Evolutionary conservation across 768 basidiomycete species (phyloP), one percentile per base, ranked within the genome.

Genomic region (Steccherinum ochraceum): DNA sequence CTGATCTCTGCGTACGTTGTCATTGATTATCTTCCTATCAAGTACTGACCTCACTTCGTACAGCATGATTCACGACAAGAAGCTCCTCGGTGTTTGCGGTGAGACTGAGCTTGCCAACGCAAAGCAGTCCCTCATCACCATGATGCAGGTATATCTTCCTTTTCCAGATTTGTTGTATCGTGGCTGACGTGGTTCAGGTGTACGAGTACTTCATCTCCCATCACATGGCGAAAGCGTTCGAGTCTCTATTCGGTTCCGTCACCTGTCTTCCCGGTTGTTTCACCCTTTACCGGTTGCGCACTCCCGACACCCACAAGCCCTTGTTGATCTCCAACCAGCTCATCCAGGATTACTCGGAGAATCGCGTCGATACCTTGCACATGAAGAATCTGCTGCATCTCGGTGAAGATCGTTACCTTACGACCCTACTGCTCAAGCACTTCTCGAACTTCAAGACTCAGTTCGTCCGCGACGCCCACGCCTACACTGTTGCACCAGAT

Each of bases 161-260:
- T 48, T 19, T 24, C 3, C 19, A 10, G 40, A 40, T 25, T 51
- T 25, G 16, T 13, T 11, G 40, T 18, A 24, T 11, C 7, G 23
- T 26, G 39, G 56, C 5, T 43, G 40, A 35, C 45, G 18, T 48
- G n/a, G 16, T 30, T 12, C 52, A 89, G 84, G 95, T 97, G 25
- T 98, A 97, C 74, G 95, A 97, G 64, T 97, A 98, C 77, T 99
- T 92, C 73, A 93, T 99, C 60, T 97, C 93, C 0, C 96, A 99
- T 71, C 93, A 98, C 69, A 84, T 99, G 77, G 92, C 96, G 46
- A 99, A 99, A 68, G 92, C 95, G 1, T 98, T 99, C 69, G 96
- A 98, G 70, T 84, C 81, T 59, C 76, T 98, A 10, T 99, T 99
- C 63, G 94, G 94, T 45, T 96, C 93, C 12, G 95, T 99, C 55